Conservation (phyloP, 169 alveolate genomes). For the Ichthyophthirius multifiliis region DNA sequence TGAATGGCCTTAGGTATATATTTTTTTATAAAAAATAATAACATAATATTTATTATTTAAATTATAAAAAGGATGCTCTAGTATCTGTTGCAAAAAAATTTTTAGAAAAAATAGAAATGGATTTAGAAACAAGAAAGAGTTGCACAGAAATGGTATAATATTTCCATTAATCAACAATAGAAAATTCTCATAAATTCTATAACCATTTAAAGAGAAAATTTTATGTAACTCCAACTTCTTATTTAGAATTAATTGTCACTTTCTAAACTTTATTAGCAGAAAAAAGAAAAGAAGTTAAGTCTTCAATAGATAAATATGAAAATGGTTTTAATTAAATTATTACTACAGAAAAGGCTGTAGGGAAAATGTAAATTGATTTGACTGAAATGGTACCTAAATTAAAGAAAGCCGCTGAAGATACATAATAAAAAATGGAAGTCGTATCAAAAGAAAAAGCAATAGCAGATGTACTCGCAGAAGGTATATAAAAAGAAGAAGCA, state of each 20-base stretch:
- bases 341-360: constrained; percentile 86
- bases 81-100: constrained; percentile 87
- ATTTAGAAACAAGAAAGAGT: constrained; percentile 60
- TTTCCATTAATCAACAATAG: constrained; percentile 81
- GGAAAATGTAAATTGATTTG: constrained; percentile 86
- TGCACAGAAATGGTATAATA: constrained; percentile 85
- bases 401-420: constrained; percentile 75
- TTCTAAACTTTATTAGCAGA: constrained; percentile 83
- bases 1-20: constrained; percentile 90
- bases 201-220: constrained; percentile 79
- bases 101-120: constrained; percentile 80
- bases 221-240: constrained; percentile 92
- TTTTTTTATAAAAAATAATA: background rate
- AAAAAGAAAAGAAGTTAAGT: constrained; percentile 81
- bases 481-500: constrained; percentile 77
- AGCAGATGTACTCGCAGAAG: constrained; percentile 71
- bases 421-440: constrained; percentile 62
- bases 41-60: constrained; percentile 58
- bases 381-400: constrained; percentile 88
- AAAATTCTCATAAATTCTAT: constrained; percentile 76
- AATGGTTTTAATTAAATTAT: constrained; percentile 86
- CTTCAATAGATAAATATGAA: constrained; percentile 79
- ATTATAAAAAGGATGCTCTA: constrained; percentile 78
- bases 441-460: constrained; percentile 68
- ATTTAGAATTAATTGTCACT: constrained; percentile 87